Evolutionary conservation across 352 stramenopile genomes (phyloP), one percentile per base, ranked within the genome.

Genomic region (Pythium phragmiticola): DNA sequence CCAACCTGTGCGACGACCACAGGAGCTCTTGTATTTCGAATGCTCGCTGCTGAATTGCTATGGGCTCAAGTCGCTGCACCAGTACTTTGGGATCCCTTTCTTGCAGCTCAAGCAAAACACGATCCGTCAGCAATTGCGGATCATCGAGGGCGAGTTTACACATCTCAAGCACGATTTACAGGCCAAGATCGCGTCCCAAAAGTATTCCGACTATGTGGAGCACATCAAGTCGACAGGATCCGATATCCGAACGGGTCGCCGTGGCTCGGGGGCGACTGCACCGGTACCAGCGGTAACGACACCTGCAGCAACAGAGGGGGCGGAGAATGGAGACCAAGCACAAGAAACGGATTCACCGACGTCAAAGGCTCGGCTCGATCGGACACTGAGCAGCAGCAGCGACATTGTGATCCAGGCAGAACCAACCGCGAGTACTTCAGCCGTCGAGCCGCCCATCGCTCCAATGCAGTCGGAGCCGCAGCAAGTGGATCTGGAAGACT

Each of bases 21-120:
- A 64, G 3, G 87, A 95, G 53, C 62, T 90, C 58, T 65, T 92
- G 30, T 93, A 92, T 64, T 94, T 96, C 51, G 86, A 95, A 63
- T 93, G 84, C 54, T 94, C 80, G 37, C 63, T 95, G 59, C 60
- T 82, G 23, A 90, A 94, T 66, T 96, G 87, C 64, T 94, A 93
- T 49, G 87, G 87, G 16, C 64, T 96, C 28, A 89, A 91, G 69
- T 73, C 84, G 9, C 66, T 96, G 63, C 83, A 96, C 41, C 83
- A 91, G 55, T 96, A 95, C 65, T 89, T 96, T 62, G 80, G 81
- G 4, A 84, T 95, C 28, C 84, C 87, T 19, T 94, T 95, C 51
- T 65, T 96, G 55, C 80, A 93, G 54, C 65, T 95, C 39, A 95
- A 95, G 55, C 68, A 89, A 33, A 70, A 73, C 26, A 94, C 82